A percentile compares a stretch with the other conserved stretches of the same genome.
Evolutionary conservation across 2,329 filamentous ascomycete genomes (phyloP).

Genomic region (Fusarium fracticaudum): DNA sequence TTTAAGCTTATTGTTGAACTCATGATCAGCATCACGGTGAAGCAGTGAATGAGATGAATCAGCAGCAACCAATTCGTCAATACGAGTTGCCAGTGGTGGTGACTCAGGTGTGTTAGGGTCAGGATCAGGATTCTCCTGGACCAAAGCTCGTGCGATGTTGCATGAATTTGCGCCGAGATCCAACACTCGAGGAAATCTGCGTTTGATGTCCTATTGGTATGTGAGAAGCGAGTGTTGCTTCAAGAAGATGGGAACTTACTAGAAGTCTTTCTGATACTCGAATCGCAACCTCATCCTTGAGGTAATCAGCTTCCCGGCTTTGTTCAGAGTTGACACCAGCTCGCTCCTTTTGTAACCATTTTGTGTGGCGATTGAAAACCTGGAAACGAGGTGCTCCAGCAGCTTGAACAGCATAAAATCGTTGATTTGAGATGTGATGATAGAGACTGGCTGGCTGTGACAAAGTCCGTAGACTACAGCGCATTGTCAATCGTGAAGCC

Average conservation of each 20-base stretch:
- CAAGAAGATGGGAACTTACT: slow-evolving; percentile 55
- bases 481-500: slow-evolving; percentile 38
- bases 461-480: slow-evolving; percentile 39
- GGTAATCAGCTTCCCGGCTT: slow-evolving; percentile 86
- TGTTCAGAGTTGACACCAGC: slow-evolving; percentile 75
- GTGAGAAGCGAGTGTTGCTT: slow-evolving; percentile 18
- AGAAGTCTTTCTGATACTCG: slow-evolving; percentile 87
- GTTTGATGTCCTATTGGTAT: slow-evolving; percentile 83
- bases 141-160: slow-evolving; percentile 87
- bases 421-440: slow-evolving; percentile 43
- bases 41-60: slow-evolving; percentile 84
- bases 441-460: slow-evolving; percentile 26
- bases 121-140: slow-evolving; percentile 73
- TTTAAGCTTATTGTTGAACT: slow-evolving; percentile 78
- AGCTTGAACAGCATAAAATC: slow-evolving; percentile 80
- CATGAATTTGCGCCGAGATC: slow-evolving; percentile 96
- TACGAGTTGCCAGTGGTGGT: slow-evolving; percentile 74
- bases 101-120: slow-evolving; percentile 64
- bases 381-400: slow-evolving; percentile 82
- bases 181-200: slow-evolving; percentile 82
- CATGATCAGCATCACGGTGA: slow-evolving; percentile 78
- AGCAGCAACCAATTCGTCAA: slow-evolving; percentile 79
- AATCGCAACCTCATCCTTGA: slow-evolving; percentile 90
- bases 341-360: slow-evolving; percentile 92
- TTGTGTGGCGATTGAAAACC: slow-evolving; percentile 88